Evolutionary conservation across 2,329 filamentous ascomycete species (phyloP), one percentile per base, ranked within the genome.

Genomic region (Fusarium mundagurra): DNA sequence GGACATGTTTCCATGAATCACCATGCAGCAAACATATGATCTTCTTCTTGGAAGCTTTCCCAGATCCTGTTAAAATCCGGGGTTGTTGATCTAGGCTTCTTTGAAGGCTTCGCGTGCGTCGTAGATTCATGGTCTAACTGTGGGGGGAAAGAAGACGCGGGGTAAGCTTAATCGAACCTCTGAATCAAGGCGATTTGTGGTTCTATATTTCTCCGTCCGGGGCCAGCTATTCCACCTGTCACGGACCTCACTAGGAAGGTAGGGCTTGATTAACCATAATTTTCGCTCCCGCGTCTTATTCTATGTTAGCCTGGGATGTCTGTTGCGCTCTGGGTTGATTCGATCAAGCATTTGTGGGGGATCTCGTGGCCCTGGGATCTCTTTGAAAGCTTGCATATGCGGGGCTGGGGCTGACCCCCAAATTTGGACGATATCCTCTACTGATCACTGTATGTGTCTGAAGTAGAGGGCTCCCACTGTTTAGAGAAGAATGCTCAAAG

Each of bases 401-500:
- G 47, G 47, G 45, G 8, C 8, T 6, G 8, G 12, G 12, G 16
- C 13, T n/a, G n/a, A 24, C 60, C 62, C 62, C 62, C 62, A 65
- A 64, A 29, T n/a, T 10, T 22, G 11, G 7, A 24, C 8, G 50
- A 22, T 22, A 5, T 33, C 10, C 22, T 48, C 47, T 6, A 7
- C 9, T 7, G 1, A 6, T 17, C 4, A 13, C 29, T n/a, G 3
- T 17, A 31, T 48, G 5, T 7, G 17, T 4, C 45, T n/a, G 14
- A 10, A 22, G 11, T 12, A 0, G 8, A 48, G 2, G 11, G 2
- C 3, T n/a, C 14, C 8, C 0, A 4, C 3, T 4, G 1, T 31
- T 3, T n/a, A 5, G 10, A 18, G 11, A 12, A 13, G 3, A 6
- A 6, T 6, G 10, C 2, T 1, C 5, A 22, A 20, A 3, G 6